phyloP scores from a whole-genome alignment of 2,329 filamentous ascomycete genomes.

The Pseudogymnoascus sp. region DNA sequence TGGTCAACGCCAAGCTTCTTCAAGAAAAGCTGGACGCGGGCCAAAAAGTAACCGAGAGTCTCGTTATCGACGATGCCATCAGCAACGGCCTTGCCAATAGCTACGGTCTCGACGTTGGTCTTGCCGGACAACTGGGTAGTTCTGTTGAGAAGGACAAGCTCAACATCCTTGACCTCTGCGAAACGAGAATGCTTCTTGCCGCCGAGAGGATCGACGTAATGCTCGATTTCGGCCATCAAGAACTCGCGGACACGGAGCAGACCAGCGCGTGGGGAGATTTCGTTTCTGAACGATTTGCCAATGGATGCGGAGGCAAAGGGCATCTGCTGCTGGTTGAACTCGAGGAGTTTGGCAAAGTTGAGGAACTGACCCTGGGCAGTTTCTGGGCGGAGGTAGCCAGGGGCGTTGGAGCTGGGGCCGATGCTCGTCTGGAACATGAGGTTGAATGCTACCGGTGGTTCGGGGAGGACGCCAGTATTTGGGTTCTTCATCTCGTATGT shows the following conservation, averaged over 20 bases:
- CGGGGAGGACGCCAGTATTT: conserved; percentile 66
- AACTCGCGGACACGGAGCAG: conserved; percentile 93
- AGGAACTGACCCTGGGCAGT: conserved; percentile 98
- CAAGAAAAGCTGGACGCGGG: conserved; percentile 86
- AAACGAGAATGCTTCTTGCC: conserved; percentile 94
- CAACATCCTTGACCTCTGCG: conserved; percentile 72
- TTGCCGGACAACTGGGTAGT: conserved; percentile 81
- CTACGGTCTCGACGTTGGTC: conserved; percentile 64
- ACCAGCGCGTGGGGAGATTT: conserved; percentile 89
- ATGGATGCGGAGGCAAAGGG: conserved; percentile 96
- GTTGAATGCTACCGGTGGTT: conserved; percentile 85
- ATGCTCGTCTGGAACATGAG: conserved; percentile 98
- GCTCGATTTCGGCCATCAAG: conserved; percentile 98
- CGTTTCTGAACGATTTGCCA: conserved; percentile 96
- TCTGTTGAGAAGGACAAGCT: conserved; percentile 77
- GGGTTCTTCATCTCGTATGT: conserved; percentile 92
- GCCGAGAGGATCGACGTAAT: conserved; percentile 89
- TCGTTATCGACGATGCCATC: conserved; percentile 87
- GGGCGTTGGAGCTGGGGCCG: conserved; percentile 80
- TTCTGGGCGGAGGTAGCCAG: conserved; percentile 84
- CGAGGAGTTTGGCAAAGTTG: conserved; percentile 92
- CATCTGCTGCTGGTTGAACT: conserved; percentile 93
- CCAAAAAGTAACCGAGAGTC: conserved; percentile 95
- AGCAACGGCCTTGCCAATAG: conserved; percentile 80
- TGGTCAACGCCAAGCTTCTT: conserved; percentile 80